A percentile compares a stretch with the other conserved stretches of the same genome.
phyloP scores from a whole-genome alignment of 176 grass and related monocot species.

The Carex scoparia region DNA sequence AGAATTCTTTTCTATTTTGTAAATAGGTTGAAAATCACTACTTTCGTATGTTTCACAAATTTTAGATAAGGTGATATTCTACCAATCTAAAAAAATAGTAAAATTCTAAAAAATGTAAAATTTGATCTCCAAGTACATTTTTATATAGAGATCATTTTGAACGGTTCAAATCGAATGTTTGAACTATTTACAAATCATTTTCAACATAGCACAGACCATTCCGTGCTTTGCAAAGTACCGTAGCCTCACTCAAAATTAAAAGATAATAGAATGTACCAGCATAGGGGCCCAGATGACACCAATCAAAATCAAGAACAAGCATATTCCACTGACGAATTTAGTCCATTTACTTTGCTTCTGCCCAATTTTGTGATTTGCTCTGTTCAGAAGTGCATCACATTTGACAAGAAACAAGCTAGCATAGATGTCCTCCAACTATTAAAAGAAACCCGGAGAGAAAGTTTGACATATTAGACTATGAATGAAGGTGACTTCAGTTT shows the following conservation, averaged over 20 bases:
- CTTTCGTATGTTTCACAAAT: too few species aligned
- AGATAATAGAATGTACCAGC: conserved; percentile 47
- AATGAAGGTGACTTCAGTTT: neutral
- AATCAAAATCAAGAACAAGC: conserved; percentile 95
- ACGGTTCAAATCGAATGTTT: too few species aligned
- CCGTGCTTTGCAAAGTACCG: too few species aligned
- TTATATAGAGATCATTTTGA: too few species aligned
- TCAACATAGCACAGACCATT: too few species aligned
- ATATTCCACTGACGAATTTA: conserved; percentile 95
- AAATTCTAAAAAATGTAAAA: too few species aligned
- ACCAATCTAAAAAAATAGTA: too few species aligned
- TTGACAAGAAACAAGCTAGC: conserved; percentile 98
- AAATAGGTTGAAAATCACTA: too few species aligned
- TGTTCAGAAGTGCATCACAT: conserved; percentile 84
- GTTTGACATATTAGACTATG: neutral
- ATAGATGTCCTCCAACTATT: conserved; percentile 96
- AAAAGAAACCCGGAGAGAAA: conserved; percentile 33
- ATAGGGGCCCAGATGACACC: conserved; percentile 99
- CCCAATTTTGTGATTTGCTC: conserved; percentile 61
- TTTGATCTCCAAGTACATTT: too few species aligned
- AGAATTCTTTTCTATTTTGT: too few species aligned
- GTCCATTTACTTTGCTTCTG: conserved; percentile 96
- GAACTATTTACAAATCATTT: too few species aligned
- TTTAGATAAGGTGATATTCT: too few species aligned
- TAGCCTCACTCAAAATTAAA: neutral